phyloP scores from a whole-genome alignment of 2,329 filamentous ascomycete species.

The Nemania sp. region DNA sequence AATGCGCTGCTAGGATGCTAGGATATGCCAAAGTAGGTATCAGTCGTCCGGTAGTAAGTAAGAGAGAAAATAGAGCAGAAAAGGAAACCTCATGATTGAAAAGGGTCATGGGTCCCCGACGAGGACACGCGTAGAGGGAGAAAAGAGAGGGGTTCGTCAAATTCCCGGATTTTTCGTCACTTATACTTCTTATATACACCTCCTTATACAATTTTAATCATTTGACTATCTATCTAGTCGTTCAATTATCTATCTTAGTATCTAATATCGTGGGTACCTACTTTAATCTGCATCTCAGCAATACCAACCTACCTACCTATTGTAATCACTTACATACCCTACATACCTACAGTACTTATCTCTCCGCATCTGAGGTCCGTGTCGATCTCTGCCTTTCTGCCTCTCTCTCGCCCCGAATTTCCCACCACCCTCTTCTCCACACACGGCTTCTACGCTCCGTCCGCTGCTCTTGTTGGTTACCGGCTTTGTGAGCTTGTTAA shows the following conservation, averaged over 20 bases:
- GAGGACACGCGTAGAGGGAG: conserved; percentile 13
- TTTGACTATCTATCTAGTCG: not conserved
- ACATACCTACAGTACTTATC: not conserved
- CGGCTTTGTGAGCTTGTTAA: conserved; percentile 9
- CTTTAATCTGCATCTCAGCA: not conserved
- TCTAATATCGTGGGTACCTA: too few species aligned
- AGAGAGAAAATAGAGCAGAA: not conserved
- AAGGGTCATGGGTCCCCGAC: conserved; percentile 23
- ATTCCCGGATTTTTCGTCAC: not conserved
- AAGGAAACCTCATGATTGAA: conserved; percentile 13
- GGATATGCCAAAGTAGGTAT: not conserved
- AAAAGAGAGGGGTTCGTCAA: conserved; percentile 27
- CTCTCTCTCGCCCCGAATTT: conserved; percentile 6
- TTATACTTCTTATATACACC: not conserved
- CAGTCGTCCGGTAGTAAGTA: not conserved
- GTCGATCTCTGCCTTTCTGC: conserved; percentile 2
- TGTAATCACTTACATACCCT: too few species aligned
- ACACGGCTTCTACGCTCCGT: conserved; percentile 29
- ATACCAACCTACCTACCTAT: too few species aligned
- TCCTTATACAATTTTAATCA: not conserved
- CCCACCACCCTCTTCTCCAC: conserved; percentile 20
- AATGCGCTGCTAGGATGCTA: not conserved
- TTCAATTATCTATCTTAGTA: too few species aligned
- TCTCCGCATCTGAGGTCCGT: too few species aligned
- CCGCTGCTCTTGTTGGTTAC: conserved; percentile 23